Evolutionary conservation across 305 asterid species (phyloP).

Genomic region (Fraxinus latifolia): DNA sequence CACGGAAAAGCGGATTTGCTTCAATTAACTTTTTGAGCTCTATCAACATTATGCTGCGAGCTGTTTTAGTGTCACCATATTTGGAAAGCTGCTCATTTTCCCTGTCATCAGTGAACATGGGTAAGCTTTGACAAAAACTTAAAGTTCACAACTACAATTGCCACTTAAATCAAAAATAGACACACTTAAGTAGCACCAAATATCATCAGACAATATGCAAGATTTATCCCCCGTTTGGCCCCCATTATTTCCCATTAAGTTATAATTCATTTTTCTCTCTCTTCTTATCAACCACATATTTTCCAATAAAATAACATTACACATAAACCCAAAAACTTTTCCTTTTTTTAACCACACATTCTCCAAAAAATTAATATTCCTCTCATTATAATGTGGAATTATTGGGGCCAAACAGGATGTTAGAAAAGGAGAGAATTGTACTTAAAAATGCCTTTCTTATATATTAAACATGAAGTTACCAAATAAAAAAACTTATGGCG

Average conservation of each 20-base stretch:
- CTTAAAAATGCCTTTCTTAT: background rate
- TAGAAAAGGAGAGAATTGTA: background rate
- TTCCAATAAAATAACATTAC: too few species aligned
- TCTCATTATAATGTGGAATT: too few species aligned
- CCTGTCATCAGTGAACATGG: constrained; percentile 40
- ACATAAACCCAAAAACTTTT: too few species aligned
- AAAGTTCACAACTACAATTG: background rate
- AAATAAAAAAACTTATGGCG: background rate
- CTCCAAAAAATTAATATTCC: too few species aligned
- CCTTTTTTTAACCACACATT: too few species aligned
- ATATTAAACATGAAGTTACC: background rate
- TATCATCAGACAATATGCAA: background rate
- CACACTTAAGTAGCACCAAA: background rate
- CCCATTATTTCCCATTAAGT: too few species aligned
- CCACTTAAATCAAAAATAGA: background rate
- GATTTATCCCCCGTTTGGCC: background rate
- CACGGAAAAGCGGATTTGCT: constrained; percentile 88
- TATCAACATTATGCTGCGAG: constrained; percentile 79
- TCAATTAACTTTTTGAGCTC: constrained; percentile 81
- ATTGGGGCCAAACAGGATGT: too few species aligned
- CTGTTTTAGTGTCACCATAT: constrained; percentile 88
- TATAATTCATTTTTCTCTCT: too few species aligned
- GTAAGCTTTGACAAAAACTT: constrained; percentile 10
- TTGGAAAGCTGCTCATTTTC: constrained; percentile 90
- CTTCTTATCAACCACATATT: too few species aligned